These are phyloP conservation scores for Arxiozyma slooffiae DNA, from an alignment of 1,139 yeast species.

Conservation along the genomic window DNA sequence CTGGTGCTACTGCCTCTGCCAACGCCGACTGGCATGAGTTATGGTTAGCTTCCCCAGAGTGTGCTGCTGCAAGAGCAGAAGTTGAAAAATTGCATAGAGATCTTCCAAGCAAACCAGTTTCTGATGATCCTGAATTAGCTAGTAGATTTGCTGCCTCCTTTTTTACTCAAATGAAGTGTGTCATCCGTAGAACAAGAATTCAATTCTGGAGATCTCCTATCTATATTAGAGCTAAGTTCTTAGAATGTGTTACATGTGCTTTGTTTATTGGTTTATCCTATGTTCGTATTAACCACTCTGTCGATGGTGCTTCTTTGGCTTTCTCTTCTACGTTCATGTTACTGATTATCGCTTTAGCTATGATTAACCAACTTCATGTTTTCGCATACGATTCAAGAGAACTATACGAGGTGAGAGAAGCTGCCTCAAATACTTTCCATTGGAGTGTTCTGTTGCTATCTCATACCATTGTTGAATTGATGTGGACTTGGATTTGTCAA, in stretches of 20 bases:
- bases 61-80: conserved; percentile 32
- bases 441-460: conserved; percentile 40
- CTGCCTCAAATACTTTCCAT: conserved; percentile 53
- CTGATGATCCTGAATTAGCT: conserved; percentile 28
- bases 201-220: conserved; percentile 46
- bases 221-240: conserved; percentile 40
- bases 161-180: conserved; percentile 35
- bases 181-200: conserved; percentile 35
- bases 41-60: conserved; percentile 39
- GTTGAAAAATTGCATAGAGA: conserved; percentile 30
- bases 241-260: conserved; percentile 41
- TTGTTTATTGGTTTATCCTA: conserved; percentile 46
- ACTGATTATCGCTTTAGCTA: conserved; percentile 41
- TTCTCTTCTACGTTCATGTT: conserved; percentile 51
- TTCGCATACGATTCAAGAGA: conserved; percentile 40
- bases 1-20: conserved; percentile 53
- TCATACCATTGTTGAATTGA: conserved; percentile 35
- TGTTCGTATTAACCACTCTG: conserved; percentile 33
- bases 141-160: conserved; percentile 34
- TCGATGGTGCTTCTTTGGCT: conserved; percentile 42
- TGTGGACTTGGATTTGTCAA: conserved; percentile 40
- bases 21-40: conserved; percentile 39
- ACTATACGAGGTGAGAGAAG: conserved; percentile 52
- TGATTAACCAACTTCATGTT: conserved; percentile 49
- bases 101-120: conserved; percentile 21